Percentiles rank a stretch among this genome's conserved stretches.
Conservation (phyloP, 1,139 yeast species). For the Pichia sp. region DNA sequence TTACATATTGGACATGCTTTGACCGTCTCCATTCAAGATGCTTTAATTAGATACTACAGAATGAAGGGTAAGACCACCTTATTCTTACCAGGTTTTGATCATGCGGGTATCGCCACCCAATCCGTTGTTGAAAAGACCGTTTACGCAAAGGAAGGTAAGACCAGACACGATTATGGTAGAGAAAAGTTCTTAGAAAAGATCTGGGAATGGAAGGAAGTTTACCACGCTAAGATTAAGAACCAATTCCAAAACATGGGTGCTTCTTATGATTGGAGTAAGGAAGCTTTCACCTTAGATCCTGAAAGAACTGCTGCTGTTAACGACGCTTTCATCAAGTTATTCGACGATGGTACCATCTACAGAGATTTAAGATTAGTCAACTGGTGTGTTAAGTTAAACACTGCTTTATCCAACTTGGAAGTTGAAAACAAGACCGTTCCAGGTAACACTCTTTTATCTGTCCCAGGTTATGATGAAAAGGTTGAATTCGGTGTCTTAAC, state of each 20-base stretch:
- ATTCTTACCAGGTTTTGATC: conserved; percentile 96
- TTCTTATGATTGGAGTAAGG: conserved; percentile 94
- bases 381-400: conserved; percentile 94
- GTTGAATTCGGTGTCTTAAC: conserved; percentile 97
- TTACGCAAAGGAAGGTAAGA: conserved; percentile 83
- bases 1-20: conserved; percentile 98
- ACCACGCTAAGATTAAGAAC: conserved; percentile 78
- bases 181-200: conserved; percentile 85
- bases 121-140: conserved; percentile 97
- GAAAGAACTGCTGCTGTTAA: conserved; percentile 75
- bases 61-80: conserved; percentile 96
- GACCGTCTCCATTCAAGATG: conserved; percentile 92
- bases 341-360: conserved; percentile 94
- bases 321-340: conserved; percentile 89
- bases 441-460: conserved; percentile 76
- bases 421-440: conserved; percentile 89
- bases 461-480: conserved; percentile 88
- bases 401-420: conserved; percentile 94
- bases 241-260: conserved; percentile 93
- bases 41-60: conserved; percentile 90
- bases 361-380: conserved; percentile 92
- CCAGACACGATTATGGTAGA: conserved; percentile 95
- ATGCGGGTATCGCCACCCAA: conserved; percentile 99
- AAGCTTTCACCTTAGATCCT: conserved; percentile 90
- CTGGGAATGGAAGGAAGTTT: conserved; percentile 99